Conservation (phyloP, 345 rosid species). For the Populus deltoides region DNA sequence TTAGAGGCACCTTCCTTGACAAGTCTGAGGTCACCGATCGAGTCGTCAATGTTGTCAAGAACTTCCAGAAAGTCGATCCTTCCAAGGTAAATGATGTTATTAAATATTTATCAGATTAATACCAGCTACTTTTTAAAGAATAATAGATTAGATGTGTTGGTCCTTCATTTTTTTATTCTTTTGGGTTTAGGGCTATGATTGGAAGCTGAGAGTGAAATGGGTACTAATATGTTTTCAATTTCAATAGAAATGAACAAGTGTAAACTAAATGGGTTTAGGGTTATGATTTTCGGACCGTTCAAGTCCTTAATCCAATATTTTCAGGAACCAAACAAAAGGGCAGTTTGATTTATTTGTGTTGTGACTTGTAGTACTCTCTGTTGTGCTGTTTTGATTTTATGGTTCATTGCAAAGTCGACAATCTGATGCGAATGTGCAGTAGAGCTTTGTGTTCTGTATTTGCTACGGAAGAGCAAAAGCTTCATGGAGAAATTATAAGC, state of each 20-base stretch:
- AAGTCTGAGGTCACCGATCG: constrained; percentile 97
- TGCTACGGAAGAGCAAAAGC: not conserved
- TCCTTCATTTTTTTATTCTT: not conserved
- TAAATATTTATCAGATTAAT: not conserved
- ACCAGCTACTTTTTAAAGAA: not conserved
- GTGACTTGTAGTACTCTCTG: not conserved
- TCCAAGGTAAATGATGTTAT: constrained; percentile 53
- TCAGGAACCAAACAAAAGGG: not conserved
- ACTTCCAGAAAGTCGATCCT: constrained; percentile 85
- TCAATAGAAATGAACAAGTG: not conserved
- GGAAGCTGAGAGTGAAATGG: not conserved
- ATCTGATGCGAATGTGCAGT: not conserved
- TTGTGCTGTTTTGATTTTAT: not conserved
- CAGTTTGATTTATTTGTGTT: not conserved
- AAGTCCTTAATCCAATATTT: not conserved
- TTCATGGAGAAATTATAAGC: not conserved
- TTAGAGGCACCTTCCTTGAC: constrained; percentile 86
- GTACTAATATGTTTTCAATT: not conserved
- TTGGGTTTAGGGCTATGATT: not conserved
- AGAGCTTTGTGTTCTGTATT: not conserved
- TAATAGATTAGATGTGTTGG: not conserved
- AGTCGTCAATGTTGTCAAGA: constrained; percentile 77
- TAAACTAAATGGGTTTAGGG: not conserved
- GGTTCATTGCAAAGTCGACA: not conserved
- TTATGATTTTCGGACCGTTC: not conserved